Evolutionary conservation across 805 yeast genomes (phyloP).

Genomic region (Suhomyces sp.): DNA sequence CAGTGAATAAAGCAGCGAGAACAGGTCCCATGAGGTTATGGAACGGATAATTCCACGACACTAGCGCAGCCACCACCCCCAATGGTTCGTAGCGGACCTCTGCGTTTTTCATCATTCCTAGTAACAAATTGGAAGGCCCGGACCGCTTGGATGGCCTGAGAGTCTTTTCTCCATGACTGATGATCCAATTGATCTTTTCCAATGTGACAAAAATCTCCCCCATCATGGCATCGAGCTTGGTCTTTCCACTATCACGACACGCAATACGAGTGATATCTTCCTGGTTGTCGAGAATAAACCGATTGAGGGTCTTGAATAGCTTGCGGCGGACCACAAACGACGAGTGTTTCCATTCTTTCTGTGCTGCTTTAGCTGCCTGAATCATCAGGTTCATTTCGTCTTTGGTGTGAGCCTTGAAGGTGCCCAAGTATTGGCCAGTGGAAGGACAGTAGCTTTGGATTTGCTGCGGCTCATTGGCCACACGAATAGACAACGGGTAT

Average conservation of each 20-base stretch:
- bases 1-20: constrained; percentile 83
- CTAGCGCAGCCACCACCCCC: constrained; percentile 83
- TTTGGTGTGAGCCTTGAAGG: constrained; percentile 58
- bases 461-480: constrained; percentile 58
- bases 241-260: constrained; percentile 94
- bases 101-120: constrained; percentile 83
- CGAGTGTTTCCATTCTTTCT: constrained; percentile 48
- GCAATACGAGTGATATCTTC: constrained; percentile 87
- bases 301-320: constrained; percentile 66
- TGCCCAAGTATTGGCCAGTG: constrained; percentile 85
- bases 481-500: constrained; percentile 56
- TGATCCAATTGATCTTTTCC: constrained; percentile 89
- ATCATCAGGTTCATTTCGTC: constrained; percentile 71
- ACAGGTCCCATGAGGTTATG: constrained; percentile 93
- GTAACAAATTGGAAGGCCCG: constrained; percentile 80
- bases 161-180: constrained; percentile 74
- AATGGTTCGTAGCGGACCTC: constrained; percentile 92
- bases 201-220: constrained; percentile 95
- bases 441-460: constrained; percentile 95
- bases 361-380: constrained; percentile 51
- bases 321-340: constrained; percentile 64
- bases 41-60: constrained; percentile 97
- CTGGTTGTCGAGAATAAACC: constrained; percentile 76
- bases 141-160: constrained; percentile 72
- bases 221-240: constrained; percentile 93